Conservation (phyloP, 1,284 basidiomycete genomes). For the Papiliotrema flavescens region DNA sequence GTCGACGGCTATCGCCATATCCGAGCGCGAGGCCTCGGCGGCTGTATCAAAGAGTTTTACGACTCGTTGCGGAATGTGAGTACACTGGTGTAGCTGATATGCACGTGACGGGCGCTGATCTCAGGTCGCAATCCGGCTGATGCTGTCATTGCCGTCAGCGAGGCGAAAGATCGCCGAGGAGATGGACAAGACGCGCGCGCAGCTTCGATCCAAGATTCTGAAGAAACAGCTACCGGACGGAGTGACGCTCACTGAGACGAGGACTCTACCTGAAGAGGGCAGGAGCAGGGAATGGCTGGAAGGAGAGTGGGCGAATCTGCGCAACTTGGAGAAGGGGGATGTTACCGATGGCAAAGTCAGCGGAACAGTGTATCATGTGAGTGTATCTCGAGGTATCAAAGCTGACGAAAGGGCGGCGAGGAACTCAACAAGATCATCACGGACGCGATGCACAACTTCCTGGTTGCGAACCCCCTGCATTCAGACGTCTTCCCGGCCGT, state of each 20-base stretch:
- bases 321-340: slow-evolving; percentile 60
- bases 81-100: neutral
- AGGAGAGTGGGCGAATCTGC: slow-evolving; percentile 74
- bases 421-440: slow-evolving; percentile 60
- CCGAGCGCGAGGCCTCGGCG: slow-evolving; percentile 63
- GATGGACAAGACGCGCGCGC: slow-evolving; percentile 62
- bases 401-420: slow-evolving; percentile 62
- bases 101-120: neutral
- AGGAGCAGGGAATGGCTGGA: slow-evolving; percentile 71
- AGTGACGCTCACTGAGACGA: slow-evolving; percentile 53
- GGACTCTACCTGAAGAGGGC: slow-evolving; percentile 64
- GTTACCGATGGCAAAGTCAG: slow-evolving; percentile 67
- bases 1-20: slow-evolving; percentile 57
- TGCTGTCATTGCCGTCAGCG: slow-evolving; percentile 66
- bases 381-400: neutral
- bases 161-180: slow-evolving; percentile 65
- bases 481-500: slow-evolving; percentile 90
- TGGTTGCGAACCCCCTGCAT: slow-evolving; percentile 77
- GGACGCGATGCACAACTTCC: slow-evolving; percentile 48
- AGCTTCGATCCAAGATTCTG: slow-evolving; percentile 65
- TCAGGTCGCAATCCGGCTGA: slow-evolving; percentile 61
- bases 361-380: slow-evolving; percentile 81
- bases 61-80: slow-evolving; percentile 29
- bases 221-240: slow-evolving; percentile 55
- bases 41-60: slow-evolving; percentile 29